phyloP scores from a whole-genome alignment of 2,329 filamentous ascomycete genomes.

The Lachnellula subtilissima region DNA sequence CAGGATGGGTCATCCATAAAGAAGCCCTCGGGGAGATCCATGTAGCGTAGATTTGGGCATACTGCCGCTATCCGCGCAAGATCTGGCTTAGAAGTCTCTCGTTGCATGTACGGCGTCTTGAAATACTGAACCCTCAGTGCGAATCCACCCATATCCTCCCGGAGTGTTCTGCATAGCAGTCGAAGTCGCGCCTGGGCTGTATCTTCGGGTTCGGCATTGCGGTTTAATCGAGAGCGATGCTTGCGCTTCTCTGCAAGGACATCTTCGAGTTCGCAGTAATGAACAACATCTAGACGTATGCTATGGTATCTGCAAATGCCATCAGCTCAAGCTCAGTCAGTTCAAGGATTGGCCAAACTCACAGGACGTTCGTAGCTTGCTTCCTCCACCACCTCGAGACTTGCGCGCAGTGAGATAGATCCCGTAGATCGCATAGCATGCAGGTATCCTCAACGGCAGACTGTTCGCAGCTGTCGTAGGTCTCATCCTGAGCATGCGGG shows the following conservation, averaged over 20 bases:
- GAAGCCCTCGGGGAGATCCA: slow-evolving; percentile 85
- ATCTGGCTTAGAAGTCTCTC: slow-evolving; percentile 75
- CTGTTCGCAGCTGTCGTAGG: slow-evolving; percentile 78
- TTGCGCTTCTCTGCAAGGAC: slow-evolving; percentile 75
- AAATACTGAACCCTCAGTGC: slow-evolving; percentile 70
- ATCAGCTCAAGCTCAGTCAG: slow-evolving; percentile 4
- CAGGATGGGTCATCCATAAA: slow-evolving; percentile 76
- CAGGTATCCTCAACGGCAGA: slow-evolving; percentile 74
- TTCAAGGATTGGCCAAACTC: slow-evolving; percentile 35
- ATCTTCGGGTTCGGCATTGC: slow-evolving; percentile 77
- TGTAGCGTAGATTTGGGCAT: slow-evolving; percentile 77
- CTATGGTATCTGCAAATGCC: slow-evolving; percentile 66
- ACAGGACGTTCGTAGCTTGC: slow-evolving; percentile 54
- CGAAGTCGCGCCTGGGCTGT: slow-evolving; percentile 70
- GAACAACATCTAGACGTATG: slow-evolving; percentile 87
- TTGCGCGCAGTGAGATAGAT: slow-evolving; percentile 73
- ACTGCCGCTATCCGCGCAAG: slow-evolving; percentile 82
- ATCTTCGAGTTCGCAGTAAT: slow-evolving; percentile 88
- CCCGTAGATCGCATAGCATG: slow-evolving; percentile 89
- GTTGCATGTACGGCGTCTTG: slow-evolving; percentile 92
- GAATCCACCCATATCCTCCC: slow-evolving; percentile 63
- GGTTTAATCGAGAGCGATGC: slow-evolving; percentile 65
- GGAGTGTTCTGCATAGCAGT: slow-evolving; percentile 75
- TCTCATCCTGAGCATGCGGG: slow-evolving; percentile 72
- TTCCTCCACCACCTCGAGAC: slow-evolving; percentile 69